Evolutionary conservation across 495 filamentous ascomycete genomes (phyloP).

Genomic region (Talaromyces liani): DNA sequence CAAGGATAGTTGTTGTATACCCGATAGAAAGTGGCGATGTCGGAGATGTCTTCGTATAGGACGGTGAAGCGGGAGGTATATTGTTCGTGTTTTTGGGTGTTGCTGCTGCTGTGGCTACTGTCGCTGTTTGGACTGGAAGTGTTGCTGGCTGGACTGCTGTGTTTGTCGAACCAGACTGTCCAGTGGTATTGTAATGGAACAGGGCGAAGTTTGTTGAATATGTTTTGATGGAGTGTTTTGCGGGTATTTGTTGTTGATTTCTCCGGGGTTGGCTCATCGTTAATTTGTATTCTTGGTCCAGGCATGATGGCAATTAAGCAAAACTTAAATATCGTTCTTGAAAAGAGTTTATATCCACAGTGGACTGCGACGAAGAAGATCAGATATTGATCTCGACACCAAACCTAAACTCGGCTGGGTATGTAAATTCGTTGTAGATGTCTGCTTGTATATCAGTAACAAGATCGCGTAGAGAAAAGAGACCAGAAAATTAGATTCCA

Average conservation of each 20-base stretch:
- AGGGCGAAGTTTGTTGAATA: conserved; percentile 40
- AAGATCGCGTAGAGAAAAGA: not conserved
- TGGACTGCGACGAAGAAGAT: not conserved
- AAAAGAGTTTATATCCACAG: not conserved
- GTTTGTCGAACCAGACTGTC: conserved; percentile 53
- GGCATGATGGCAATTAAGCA: not conserved
- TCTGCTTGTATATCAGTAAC: not conserved
- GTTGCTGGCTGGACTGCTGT: conserved; percentile 16
- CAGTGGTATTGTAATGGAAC: conserved; percentile 47
- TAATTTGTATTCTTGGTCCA: conserved; percentile 1
- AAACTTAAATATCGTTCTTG: not conserved
- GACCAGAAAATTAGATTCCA: not conserved
- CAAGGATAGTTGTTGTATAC: conserved; percentile 85
- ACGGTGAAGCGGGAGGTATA: conserved; percentile 63
- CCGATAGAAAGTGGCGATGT: conserved; percentile 78
- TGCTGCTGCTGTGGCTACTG: not conserved
- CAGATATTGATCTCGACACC: not conserved
- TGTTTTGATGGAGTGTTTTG: conserved; percentile 28
- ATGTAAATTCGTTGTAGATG: not conserved
- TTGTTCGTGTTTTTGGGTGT: conserved; percentile 16
- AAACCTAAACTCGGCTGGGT: not conserved
- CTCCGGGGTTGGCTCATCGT: not conserved
- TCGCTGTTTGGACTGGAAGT: not conserved
- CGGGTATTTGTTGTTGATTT: conserved; percentile 16
- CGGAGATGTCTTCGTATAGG: conserved; percentile 60